Evolutionary conservation across 2,329 filamentous ascomycete genomes (phyloP).

Genomic region (Aspergillus fischeri): DNA sequence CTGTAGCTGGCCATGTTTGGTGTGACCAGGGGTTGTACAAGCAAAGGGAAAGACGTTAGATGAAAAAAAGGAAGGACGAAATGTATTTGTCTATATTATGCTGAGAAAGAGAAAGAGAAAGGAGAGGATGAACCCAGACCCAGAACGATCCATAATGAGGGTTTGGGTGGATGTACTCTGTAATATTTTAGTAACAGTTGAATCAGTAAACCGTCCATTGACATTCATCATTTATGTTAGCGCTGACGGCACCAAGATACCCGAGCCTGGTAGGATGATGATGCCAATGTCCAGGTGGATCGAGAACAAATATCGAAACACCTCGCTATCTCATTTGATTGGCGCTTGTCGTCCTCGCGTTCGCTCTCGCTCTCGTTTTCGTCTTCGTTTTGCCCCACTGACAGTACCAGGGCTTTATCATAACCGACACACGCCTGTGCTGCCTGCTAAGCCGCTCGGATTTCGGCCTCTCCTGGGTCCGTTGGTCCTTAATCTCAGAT

Average conservation of each 20-base stretch:
- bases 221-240: neutral
- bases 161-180: neutral
- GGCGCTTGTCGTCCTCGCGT: slow-evolving; percentile 21
- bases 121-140: slow-evolving; percentile 1
- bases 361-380: slow-evolving; percentile 21
- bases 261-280: neutral
- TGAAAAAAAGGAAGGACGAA: neutral
- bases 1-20: slow-evolving; percentile 17
- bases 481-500: neutral
- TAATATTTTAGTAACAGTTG: neutral
- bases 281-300: neutral
- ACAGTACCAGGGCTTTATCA: neutral
- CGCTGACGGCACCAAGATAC: neutral
- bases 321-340: slow-evolving; percentile 5
- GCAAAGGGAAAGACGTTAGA: neutral
- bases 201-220: neutral
- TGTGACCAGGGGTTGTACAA: neutral
- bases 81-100: neutral
- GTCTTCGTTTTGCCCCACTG: slow-evolving; percentile 15
- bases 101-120: neutral
- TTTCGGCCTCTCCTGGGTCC: neutral
- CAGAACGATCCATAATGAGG: neutral
- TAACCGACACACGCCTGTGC: neutral
- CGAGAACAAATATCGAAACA: neutral
- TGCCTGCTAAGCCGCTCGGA: neutral